Base-by-base conservation (phyloP, 345 rosid species). In the Syzygium oleosum region DNA sequence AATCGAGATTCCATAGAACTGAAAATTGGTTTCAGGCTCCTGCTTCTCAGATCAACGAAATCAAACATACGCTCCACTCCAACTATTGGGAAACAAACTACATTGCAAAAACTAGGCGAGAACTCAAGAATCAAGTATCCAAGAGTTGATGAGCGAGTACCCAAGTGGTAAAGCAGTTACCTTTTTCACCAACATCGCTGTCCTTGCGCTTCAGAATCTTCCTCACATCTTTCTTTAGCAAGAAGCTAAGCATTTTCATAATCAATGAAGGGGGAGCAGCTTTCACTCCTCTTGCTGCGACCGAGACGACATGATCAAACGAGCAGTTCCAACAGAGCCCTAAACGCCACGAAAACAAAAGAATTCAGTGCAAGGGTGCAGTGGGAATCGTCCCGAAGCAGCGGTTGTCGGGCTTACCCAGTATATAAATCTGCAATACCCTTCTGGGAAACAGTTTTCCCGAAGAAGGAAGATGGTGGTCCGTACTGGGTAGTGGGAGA, bases 151-250 rank as follows among this genome's bases (percentile, higher is more conserved):
- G 53, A 11, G 23, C 19, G 43, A 86, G 84, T 12, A 19, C n/a
- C 49, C 12, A 85, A 52, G 29, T 23, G 22, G 63, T 77, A 38
- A 16, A 49, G 58, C 14, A 12, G 49, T 59, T 85, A 95, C 97
- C 98, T 92, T 85, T 88, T 93, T 95, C 93, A 49, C 98, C 99
- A 87, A 96, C 99, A 91, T 96, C 98, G 89, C 98, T 95, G 88
- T 94, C 99, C 92, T 96, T 96, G 88, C 98, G 96, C 92, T 96
- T 95, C 86, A 95, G 94, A 78, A 96, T 93, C 95, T 95, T 96
- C 93, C 93, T 93, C 56, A 88, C 98, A 92, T 95, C 96, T 90
- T 93, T 94, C 25, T 92, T 88, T 11, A 88, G 87, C 54, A 94
- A 84, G 87, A 92, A 94, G 88, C 88, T 90, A 85, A 95, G 85